phyloP scores from a whole-genome alignment of 805 yeast species.

The Wickerhamomyces canadensis region DNA sequence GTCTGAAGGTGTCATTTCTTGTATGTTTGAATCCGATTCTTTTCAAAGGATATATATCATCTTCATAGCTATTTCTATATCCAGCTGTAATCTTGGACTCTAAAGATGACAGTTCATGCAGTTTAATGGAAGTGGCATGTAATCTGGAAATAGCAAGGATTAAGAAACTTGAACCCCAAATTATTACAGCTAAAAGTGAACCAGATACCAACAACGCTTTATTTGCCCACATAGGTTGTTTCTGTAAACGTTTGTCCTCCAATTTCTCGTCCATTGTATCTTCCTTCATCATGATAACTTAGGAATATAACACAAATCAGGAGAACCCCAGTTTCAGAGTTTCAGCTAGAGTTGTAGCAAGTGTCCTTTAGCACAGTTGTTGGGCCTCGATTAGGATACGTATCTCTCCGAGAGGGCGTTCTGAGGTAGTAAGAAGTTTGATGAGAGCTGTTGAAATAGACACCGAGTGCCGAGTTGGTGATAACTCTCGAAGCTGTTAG shows the following conservation, averaged over 20 bases:
- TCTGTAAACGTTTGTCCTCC: not conserved
- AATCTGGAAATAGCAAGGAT: conserved; percentile 9
- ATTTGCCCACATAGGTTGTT: not conserved
- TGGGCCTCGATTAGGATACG: no score
- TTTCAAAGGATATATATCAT: not conserved
- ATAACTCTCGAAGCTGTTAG: no score
- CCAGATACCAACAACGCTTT: conserved; percentile 1
- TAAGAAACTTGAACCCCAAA: conserved; percentile 12
- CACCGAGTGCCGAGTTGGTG: no score
- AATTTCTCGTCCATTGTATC: not conserved
- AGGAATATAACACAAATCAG: no score
- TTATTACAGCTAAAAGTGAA: conserved; percentile 3
- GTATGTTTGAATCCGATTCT: conserved; percentile 32
- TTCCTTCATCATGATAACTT: no score
- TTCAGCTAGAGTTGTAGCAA: no score
- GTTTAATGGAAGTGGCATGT: conserved; percentile 2
- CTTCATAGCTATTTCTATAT: not conserved
- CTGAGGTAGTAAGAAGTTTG: no score
- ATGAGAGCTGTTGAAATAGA: no score
- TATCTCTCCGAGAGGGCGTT: no score
- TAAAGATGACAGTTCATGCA: conserved; percentile 6
- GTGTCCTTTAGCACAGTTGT: no score
- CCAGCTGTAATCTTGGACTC: not conserved
- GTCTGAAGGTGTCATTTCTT: conserved; percentile 52
- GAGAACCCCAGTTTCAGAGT: no score